Base-by-base conservation (phyloP, 345 rosid genomes). In the Moringa oleifera region DNA sequence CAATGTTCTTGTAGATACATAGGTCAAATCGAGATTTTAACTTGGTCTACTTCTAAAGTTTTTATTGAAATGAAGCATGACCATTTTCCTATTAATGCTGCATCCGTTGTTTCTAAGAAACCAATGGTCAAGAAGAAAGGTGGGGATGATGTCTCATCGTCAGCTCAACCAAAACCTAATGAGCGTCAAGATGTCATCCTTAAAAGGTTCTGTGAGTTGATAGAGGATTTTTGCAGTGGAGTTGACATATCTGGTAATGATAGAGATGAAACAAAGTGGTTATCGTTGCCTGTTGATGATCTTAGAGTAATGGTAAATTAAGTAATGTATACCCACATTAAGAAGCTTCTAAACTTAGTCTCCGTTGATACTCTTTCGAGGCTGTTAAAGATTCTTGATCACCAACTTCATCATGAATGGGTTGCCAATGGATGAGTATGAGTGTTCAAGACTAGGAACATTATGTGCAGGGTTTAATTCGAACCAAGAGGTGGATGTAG, bases 331-430 rank as follows among this genome's bases (percentile, higher is more conserved):
- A 59, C 89, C 58, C 85, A 93, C 68, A 70, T 88, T 21, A 94
- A 87, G 80, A 84, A 72, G 64, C 89, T 94, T 77, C 79, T 94
- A 20, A 90, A 94, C 77, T 73, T 85, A 83, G 91, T 91, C 65
- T 89, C 96, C 58, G 87, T 80, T 58, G 96, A 90, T 77, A 73
- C 78, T 73, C 88, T 94, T 63, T 78, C 87, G 55, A 85, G 84
- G 70, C 68, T 86, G 58, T 74, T 94, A 63, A 80, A 65, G 71
- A 79, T 87, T 67, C 81, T 94, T 33, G 99, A 94, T 80, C 88
- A 84, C 77, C 99, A 94, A 75, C 91, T 94, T 74, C 99, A 94
- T 80, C 86, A 88, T 65, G 99, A 96, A 91, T 75, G 99, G 99
- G 62, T 78, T 91, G 64, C 84, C 96, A 13, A 51, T 91, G 37